Base-by-base conservation (phyloP, 2,329 filamentous ascomycete genomes). In the Colletotrichum sp. region DNA sequence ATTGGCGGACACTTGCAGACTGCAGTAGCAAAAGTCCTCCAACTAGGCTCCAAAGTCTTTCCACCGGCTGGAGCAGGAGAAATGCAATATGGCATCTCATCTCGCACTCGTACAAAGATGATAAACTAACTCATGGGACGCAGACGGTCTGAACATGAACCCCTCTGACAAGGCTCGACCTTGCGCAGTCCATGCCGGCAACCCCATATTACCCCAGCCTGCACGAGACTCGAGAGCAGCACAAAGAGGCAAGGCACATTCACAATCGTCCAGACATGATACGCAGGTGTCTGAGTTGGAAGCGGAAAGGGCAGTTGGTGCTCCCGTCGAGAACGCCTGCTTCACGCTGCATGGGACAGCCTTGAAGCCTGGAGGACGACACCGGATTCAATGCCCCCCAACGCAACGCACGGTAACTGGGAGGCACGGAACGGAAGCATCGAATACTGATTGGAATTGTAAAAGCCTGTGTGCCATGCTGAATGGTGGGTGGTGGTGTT, bases 121-220 rank as follows among this genome's bases (percentile, higher is more conserved):
- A 13, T 8, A 8, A 52, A 21, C 44, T 21, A 52, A 62, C 60
- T 68, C 55, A 34, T 39, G 28, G 60, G 59, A 64, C 55, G 74
- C 34, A 34, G 59, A 69, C 59, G 64, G 65, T 76, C 74, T 73
- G 65, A 74, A 76, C 44, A 63, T 73, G 59, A 76, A 65, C 36
- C 44, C 59, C 13, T 39, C 24, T 44, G 24, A 36, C 71, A 69
- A 68, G 64, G 71, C 70, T 64, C 26, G 44, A 49, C 74, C 74
- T 69, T 68, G 74, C 10, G 15, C 9, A 18, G 28, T 60, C 26
- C 34, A 30, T 26, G 26, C 21, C 66, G n/a, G 65, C 55, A 44
- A 26, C 69, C 57, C 64, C 73, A 64, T 49, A 26, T 65, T 69
- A 39, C 59, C 74, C 59, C 64, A 34, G 30, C 44, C 59, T 57